Base-by-base conservation (phyloP, 352 stramenopile species). In the Phytophthora brassicae region DNA sequence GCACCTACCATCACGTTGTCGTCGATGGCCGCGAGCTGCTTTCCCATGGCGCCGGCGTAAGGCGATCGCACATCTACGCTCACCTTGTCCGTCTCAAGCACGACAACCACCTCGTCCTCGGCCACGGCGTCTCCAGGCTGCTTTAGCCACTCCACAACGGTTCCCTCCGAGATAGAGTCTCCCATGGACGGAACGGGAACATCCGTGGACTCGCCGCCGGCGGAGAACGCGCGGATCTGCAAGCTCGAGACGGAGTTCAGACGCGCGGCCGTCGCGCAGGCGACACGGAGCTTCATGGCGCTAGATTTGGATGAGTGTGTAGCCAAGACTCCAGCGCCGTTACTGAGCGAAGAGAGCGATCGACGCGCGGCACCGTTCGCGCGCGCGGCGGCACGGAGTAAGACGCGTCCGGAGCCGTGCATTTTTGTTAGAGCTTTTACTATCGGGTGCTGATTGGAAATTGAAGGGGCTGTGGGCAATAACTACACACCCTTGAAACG, bases 51-150 rank as follows among this genome's bases (percentile, higher is more conserved):
- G 33, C 97, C 97, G 14, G 79, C 77, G 50, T 92, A 84, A 1
- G 90, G 82, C 35, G 95, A 80, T 35, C 94, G 79, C 13, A 97
- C 87, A 51, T 96, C 87, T 13, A 97, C 85, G 58, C 79, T 95
- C n/a, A 95, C 96, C 76, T 99, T 99, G 76, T 99, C 97, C 9
- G 97, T 99, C 79, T 99, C 97, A 6, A 99, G 80, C 44, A 98
- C 90, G n/a, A 98, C 88, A 1, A 99, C 89, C n/a, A 99, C 96
- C 31, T 99, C 97, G 70, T 99, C 97, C 39, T 87, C 84, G 6
- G 89, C 76, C 36, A 99, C 89, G 36, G 78, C 88, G 62, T 99
- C 96, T 33, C 97, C 97, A 0, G 91, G 79, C 28, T 87, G 67
- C 64, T 98, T 98, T 47, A 96, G 75, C 82, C 97, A 98, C 67